phyloP scores from a whole-genome alignment of 257 asterid species.

The Fraxinus quadrangulata region DNA sequence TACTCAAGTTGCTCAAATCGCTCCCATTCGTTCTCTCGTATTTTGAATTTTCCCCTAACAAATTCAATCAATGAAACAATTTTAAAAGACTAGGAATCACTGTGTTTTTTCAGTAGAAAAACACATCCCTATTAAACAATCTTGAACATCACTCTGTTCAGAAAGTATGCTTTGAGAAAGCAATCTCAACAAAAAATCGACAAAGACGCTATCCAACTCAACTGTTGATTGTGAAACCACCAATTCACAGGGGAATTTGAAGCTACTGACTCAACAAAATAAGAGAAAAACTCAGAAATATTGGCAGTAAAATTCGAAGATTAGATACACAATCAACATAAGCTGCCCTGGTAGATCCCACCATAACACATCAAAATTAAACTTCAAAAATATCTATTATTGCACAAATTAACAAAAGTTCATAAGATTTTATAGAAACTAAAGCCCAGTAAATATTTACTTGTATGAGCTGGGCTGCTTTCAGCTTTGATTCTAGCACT shows the following conservation, averaged over 20 bases:
- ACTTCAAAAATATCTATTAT: background rate
- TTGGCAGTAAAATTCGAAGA: background rate
- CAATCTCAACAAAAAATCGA: background rate
- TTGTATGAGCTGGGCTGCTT: constrained; percentile 31
- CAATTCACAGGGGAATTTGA: background rate
- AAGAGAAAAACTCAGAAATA: background rate
- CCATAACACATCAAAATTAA: background rate
- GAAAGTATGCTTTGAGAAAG: background rate
- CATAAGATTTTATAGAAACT: background rate
- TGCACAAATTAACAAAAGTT: background rate
- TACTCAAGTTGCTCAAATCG: constrained; percentile 7
- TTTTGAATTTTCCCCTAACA: background rate
- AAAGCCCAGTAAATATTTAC: constrained; percentile 6
- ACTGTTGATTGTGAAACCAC: background rate
- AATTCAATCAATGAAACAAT: background rate
- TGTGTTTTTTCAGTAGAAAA: background rate
- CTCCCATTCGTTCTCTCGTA: background rate
- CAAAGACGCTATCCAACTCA: background rate
- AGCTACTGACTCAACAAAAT: background rate
- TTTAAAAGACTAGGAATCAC: background rate
- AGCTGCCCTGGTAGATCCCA: background rate
- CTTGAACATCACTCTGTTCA: background rate
- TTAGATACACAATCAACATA: background rate
- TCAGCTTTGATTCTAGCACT: constrained; percentile 46
- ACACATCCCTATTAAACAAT: background rate